These are phyloP conservation scores for Paracorniculantispora psalliotae DNA, from an alignment of 2,329 filamentous ascomycete species.

Conservation along the genomic window DNA sequence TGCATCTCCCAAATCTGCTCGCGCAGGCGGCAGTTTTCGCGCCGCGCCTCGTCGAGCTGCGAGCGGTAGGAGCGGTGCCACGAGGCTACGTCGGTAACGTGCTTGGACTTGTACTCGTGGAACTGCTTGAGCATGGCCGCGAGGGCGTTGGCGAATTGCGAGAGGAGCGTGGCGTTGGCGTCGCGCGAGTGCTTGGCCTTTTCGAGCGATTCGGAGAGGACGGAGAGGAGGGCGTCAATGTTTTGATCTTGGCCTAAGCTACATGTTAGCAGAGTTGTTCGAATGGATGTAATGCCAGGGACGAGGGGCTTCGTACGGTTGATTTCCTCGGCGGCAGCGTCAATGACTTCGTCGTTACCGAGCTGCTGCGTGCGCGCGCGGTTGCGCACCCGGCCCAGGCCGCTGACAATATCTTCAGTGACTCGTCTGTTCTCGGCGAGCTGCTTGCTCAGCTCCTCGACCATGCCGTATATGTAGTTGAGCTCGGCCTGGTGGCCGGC, in stretches of 20 bases:
- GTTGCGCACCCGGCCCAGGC: slow-evolving; percentile 56
- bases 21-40: slow-evolving; percentile 57
- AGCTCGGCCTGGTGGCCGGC: slow-evolving; percentile 64
- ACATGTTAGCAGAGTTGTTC: background rate
- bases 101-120: slow-evolving; percentile 60
- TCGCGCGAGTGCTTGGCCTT: slow-evolving; percentile 56
- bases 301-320: slow-evolving; percentile 38
- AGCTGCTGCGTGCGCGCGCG: slow-evolving; percentile 48
- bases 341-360: slow-evolving; percentile 55
- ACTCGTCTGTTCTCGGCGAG: slow-evolving; percentile 56
- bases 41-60: slow-evolving; percentile 60
- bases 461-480: slow-evolving; percentile 63
- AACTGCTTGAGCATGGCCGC: slow-evolving; percentile 57
- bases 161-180: slow-evolving; percentile 54
- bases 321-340: slow-evolving; percentile 50
- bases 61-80: slow-evolving; percentile 62
- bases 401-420: slow-evolving; percentile 60
- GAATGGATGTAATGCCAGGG: background rate
- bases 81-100: slow-evolving; percentile 55
- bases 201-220: slow-evolving; percentile 58
- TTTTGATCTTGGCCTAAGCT: slow-evolving; percentile 52
- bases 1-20: slow-evolving; percentile 66
- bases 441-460: slow-evolving; percentile 60
- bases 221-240: slow-evolving; percentile 56
- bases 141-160: slow-evolving; percentile 54